phyloP scores from a whole-genome alignment of 228 moss, liverwort and hornwort species.

The Sphagnum magellanicum region DNA sequence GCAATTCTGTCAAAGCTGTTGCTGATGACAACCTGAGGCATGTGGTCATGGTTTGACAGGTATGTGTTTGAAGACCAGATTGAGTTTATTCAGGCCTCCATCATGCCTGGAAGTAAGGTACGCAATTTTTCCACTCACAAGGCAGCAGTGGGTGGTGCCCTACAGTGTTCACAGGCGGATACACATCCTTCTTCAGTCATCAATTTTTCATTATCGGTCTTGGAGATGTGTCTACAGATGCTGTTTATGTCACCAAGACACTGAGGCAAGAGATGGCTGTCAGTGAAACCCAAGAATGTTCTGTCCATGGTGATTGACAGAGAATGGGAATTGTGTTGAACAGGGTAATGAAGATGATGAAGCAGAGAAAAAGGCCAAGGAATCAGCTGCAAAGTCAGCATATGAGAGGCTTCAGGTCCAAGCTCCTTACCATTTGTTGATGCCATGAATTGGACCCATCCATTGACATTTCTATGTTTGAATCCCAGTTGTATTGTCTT shows the following conservation, averaged over 20 bases:
- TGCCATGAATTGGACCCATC: neutral
- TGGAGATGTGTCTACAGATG: no score
- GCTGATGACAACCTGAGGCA: no score
- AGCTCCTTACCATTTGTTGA: neutral
- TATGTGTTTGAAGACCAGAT: constrained; percentile 93
- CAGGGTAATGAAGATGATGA: constrained; percentile 58
- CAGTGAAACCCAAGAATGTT: no score
- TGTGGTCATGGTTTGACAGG: constrained; percentile 14
- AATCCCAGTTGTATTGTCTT: neutral
- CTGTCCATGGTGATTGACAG: neutral
- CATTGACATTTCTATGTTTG: neutral
- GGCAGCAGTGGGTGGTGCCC: neutral
- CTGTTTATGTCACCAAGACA: no score
- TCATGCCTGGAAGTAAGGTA: constrained; percentile 75
- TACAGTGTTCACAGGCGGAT: no score
- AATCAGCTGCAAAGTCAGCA: constrained; percentile 75
- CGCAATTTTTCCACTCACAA: neutral
- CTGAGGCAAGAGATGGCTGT: no score
- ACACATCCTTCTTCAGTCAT: no score
- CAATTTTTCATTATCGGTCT: no score
- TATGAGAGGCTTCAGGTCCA: constrained; percentile 71
- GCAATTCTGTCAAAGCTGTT: no score
- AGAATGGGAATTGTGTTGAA: constrained; percentile 12
- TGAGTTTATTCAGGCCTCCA: constrained; percentile 76
- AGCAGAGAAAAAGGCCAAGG: constrained; percentile 56